These are phyloP conservation scores for Drechslerella dactyloides DNA, from an alignment of 2,329 filamentous ascomycete genomes.

Conservation along the genomic window DNA sequence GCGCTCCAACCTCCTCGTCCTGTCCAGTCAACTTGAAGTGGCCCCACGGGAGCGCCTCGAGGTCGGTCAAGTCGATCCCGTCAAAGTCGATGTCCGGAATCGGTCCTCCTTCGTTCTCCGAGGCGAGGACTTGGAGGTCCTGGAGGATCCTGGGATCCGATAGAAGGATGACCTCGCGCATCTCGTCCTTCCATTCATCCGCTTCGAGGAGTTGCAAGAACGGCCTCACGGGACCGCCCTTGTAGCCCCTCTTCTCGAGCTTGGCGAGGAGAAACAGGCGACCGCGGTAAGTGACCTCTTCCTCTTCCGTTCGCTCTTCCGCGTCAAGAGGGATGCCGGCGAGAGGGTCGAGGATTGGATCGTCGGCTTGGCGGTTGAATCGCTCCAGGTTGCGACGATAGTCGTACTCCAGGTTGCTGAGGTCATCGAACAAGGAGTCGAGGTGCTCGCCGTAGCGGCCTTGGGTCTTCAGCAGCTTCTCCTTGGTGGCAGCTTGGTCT, in stretches of 20 bases:
- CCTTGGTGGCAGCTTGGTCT: constrained; percentile 3
- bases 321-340: constrained; percentile 13
- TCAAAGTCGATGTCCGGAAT: constrained; percentile 15
- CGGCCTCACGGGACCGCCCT: constrained; percentile 3
- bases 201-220: constrained; percentile 22
- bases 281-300: constrained; percentile 25
- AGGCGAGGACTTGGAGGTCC: background rate
- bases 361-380: constrained; percentile 25
- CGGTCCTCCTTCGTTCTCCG: background rate
- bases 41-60: constrained; percentile 25
- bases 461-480: constrained; percentile 10
- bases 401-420: constrained; percentile 19
- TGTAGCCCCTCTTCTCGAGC: constrained; percentile 29
- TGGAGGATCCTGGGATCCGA: constrained; percentile 15
- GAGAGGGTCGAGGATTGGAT: constrained; percentile 24
- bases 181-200: constrained; percentile 24
- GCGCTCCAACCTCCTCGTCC: background rate
- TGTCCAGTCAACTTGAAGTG: constrained; percentile 8
- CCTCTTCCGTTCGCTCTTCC: constrained; percentile 19
- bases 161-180: constrained; percentile 21
- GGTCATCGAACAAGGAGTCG: constrained; percentile 13
- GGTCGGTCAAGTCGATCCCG: constrained; percentile 15
- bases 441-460: constrained; percentile 9
- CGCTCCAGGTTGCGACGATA: constrained; percentile 23
- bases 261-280: constrained; percentile 23